These are phyloP conservation scores for Wickerhamiella shivajii DNA, from an alignment of 805 yeast species.

Conservation along the genomic window DNA sequence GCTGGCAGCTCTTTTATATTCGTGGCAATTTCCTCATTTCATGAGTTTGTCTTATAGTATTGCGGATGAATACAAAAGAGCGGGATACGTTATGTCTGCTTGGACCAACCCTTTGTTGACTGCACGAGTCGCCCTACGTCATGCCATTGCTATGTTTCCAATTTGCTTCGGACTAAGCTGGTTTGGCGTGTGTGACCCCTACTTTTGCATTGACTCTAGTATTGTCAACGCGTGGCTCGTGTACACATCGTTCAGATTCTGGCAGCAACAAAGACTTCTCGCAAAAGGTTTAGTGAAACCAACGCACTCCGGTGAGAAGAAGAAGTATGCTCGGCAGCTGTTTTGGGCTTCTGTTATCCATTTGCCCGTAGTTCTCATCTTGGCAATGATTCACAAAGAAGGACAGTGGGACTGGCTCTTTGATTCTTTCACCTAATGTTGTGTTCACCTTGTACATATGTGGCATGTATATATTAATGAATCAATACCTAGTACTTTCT, in stretches of 20 bases:
- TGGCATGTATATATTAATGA: no score
- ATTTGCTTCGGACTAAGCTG: constrained; percentile 71
- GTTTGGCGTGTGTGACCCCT: constrained; percentile 68
- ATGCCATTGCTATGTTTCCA: constrained; percentile 88
- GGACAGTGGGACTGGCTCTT: constrained; percentile 80
- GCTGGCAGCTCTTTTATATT: constrained; percentile 73
- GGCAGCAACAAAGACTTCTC: constrained; percentile 54
- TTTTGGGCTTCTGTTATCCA: constrained; percentile 96
- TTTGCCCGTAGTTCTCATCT: constrained; percentile 70
- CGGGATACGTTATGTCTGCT: constrained; percentile 97
- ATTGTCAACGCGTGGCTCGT: constrained; percentile 77
- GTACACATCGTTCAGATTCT: constrained; percentile 63
- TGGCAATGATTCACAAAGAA: constrained; percentile 89
- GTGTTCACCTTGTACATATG: no score
- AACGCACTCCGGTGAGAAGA: constrained; percentile 26
- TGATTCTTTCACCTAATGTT: no score
- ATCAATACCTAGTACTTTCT: no score
- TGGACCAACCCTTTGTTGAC: constrained; percentile 82
- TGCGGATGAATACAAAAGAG: constrained; percentile 72
- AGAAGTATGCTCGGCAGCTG: constrained; percentile 60
- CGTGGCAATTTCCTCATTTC: constrained; percentile 99
- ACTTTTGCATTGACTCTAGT: constrained; percentile 68
- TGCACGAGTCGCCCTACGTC: constrained; percentile 85
- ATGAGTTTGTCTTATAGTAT: constrained; percentile 81
- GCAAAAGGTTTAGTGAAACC: constrained; percentile 11